Evolutionary conservation across 495 filamentous ascomycete species (phyloP), one percentile per base, ranked within the genome.

Genomic region (Tuber indicum): DNA sequence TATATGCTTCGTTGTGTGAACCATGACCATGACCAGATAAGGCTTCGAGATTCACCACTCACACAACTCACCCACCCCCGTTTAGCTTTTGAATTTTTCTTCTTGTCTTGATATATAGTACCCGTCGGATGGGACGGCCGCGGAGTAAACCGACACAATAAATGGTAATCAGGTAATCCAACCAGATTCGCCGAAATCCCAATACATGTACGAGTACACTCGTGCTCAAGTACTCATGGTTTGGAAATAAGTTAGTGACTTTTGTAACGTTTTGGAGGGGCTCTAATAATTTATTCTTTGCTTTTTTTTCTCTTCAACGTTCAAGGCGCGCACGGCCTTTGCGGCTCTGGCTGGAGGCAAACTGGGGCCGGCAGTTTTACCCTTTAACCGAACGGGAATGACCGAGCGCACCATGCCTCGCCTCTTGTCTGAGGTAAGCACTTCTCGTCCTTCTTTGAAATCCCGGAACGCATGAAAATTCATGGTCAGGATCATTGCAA

Each of bases 321-420:
- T 66, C 58, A 36, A 66, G 58, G 26, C 17, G 26, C 58, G 58
- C 58, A 66, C 58, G 58, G 58, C 58, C 58, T 66, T 66, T 66
- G 58, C 26, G 58, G 58, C 58, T 66, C 58, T 19, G 3, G 58
- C 32, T 17, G 58, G 58, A 66, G 58, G 58, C 14, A 36, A 36
- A 17, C 58, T 10, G 49, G 49, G 9, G 26, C 47, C n/a, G 58
- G 58, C 32, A 17, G 58, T 66, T 66, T 19, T 19, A 17, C 14
- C 58, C 26, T 66, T 66, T 66, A 66, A 36, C 58, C 58, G 58
- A 66, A 36, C 58, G 58, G 58, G 52, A 26, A 66, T 36, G 58
- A 32, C 47, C 47, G 47, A 52, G 47, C 47, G 17, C 21, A 8
- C 58, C 26, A 66, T 32, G 58, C 32, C 58, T 66, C 58, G 58